Conservation (phyloP, 768 basidiomycete genomes). For the Amanita jacksonii region DNA sequence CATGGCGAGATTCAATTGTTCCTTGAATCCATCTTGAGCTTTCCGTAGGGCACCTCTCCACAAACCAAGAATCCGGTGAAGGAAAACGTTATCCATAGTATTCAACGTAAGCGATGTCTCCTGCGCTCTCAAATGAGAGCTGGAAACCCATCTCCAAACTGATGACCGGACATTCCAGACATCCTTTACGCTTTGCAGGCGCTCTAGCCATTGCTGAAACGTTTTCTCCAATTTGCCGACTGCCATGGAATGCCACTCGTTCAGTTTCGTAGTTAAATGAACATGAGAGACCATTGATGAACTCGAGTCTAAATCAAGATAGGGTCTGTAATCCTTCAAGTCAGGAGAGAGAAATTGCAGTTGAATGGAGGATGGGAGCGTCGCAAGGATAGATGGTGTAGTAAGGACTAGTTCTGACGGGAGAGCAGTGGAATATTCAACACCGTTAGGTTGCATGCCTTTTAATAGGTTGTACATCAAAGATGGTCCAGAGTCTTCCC, state of each 20-base stretch:
- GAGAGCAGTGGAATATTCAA: slow-evolving; percentile 22
- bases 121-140: slow-evolving; percentile 31
- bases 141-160: slow-evolving; percentile 35
- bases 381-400: slow-evolving; percentile 56
- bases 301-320: slow-evolving; percentile 60
- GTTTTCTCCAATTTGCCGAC: slow-evolving; percentile 33
- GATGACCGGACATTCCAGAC: slow-evolving; percentile 64
- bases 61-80: slow-evolving; percentile 43
- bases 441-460: slow-evolving; percentile 41
- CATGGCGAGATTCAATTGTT: slow-evolving; percentile 31
- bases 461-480: slow-evolving; percentile 50
- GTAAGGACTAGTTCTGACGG: slow-evolving; percentile 44
- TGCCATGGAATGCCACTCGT: slow-evolving; percentile 57
- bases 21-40: slow-evolving; percentile 37
- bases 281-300: slow-evolving; percentile 39
- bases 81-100: slow-evolving; percentile 45
- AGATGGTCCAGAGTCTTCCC: slow-evolving; percentile 25
- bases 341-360: slow-evolving; percentile 65
- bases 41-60: slow-evolving; percentile 43
- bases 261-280: slow-evolving; percentile 36
- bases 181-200: slow-evolving; percentile 49
- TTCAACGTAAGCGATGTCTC: slow-evolving; percentile 37
- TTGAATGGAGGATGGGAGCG: slow-evolving; percentile 77
- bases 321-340: slow-evolving; percentile 76
- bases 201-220: slow-evolving; percentile 46